phyloP scores from a whole-genome alignment of 352 stramenopile genomes.

The Peronospora farinosa region DNA sequence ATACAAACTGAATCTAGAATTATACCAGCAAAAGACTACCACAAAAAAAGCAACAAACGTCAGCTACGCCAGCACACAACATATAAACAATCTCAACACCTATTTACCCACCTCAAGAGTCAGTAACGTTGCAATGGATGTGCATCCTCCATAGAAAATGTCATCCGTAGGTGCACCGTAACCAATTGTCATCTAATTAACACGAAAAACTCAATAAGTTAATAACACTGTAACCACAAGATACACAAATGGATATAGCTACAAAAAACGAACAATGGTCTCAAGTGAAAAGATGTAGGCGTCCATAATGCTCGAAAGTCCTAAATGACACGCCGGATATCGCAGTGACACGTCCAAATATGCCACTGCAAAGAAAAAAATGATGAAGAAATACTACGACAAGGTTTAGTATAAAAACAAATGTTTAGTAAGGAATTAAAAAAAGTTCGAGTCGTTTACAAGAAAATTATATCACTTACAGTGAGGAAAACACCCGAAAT shows the following conservation, averaged over 20 bases:
- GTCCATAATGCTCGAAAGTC: constrained; percentile 66
- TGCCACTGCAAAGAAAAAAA: constrained; percentile 71
- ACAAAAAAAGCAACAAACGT: constrained; percentile 7
- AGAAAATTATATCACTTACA: constrained; percentile 27
- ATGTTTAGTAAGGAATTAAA: background rate
- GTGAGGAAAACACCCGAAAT: constrained; percentile 69
- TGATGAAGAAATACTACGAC: constrained; percentile 69
- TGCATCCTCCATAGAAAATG: constrained; percentile 84
- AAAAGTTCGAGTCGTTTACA: background rate
- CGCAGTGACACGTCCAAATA: constrained; percentile 67
- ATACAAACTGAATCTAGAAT: constrained; percentile 85
- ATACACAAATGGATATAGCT: background rate
- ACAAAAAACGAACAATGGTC: constrained; percentile 60
- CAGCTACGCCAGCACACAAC: background rate
- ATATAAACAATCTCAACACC: background rate
- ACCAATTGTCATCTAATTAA: constrained; percentile 78
- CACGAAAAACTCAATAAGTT: background rate
- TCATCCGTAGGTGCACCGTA: constrained; percentile 83
- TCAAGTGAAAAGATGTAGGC: constrained; percentile 85
- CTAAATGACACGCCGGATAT: constrained; percentile 63
- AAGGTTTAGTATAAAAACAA: constrained; percentile 1
- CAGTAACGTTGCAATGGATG: constrained; percentile 68
- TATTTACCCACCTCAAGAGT: constrained; percentile 53
- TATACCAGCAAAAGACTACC: constrained; percentile 76
- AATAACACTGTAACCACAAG: background rate